phyloP scores from a whole-genome alignment of 1,284 basidiomycete species.

The Inonotus obliquus region DNA sequence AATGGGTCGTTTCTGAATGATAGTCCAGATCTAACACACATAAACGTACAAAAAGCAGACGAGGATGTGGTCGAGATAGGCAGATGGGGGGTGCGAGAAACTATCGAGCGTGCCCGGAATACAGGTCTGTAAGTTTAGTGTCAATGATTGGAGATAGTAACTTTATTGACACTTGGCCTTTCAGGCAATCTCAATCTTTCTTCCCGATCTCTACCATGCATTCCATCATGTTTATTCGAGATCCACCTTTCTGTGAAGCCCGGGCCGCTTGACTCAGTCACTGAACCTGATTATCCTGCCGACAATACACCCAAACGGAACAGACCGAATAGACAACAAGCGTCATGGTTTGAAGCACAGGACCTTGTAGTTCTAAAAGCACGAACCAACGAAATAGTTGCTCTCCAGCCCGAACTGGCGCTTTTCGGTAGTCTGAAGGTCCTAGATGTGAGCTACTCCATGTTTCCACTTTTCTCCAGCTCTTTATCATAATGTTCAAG shows the following conservation, averaged over 20 bases:
- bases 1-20: constrained; percentile 29
- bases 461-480: constrained; percentile 7
- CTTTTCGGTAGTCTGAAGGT: constrained; percentile 76
- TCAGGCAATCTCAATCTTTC: constrained; percentile 62
- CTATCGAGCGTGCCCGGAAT: constrained; percentile 69
- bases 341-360: constrained; percentile 74
- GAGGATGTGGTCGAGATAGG: constrained; percentile 58
- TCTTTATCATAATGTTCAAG: not conserved
- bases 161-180: constrained; percentile 20
- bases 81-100: constrained; percentile 63
- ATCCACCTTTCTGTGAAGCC: constrained; percentile 70
- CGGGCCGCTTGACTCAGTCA: constrained; percentile 53
- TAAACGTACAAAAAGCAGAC: constrained; percentile 28
- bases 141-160: not conserved
- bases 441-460: constrained; percentile 52
- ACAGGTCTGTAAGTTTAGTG: constrained; percentile 51
- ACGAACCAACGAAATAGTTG: constrained; percentile 71
- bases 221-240: constrained; percentile 76
- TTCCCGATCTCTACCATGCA: constrained; percentile 60
- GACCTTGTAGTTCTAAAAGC: constrained; percentile 70
- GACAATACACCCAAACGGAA: constrained; percentile 29
- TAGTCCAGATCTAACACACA: constrained; percentile 43
- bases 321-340: constrained; percentile 31
- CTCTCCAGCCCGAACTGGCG: constrained; percentile 74
- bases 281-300: constrained; percentile 54